Conservation (phyloP, 805 yeast genomes). For the Pichia insulana region DNA sequence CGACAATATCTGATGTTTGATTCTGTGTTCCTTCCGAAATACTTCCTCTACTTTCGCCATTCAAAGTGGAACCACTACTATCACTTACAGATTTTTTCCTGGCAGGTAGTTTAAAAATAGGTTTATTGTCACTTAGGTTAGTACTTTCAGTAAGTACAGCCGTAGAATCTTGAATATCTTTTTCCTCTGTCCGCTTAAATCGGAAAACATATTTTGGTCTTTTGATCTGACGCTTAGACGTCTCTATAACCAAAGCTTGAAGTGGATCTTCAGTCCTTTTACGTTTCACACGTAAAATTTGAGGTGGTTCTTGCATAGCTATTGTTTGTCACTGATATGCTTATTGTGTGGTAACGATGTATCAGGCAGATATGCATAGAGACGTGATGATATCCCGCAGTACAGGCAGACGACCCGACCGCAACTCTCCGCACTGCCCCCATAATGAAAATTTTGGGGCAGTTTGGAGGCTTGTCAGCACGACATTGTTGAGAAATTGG, state of each 20-base stretch:
- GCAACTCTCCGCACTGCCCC: too few relatives aligned
- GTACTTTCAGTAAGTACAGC: constrained; percentile 15
- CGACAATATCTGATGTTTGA: neutral
- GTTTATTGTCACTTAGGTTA: constrained; percentile 5
- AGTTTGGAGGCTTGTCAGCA: too few relatives aligned
- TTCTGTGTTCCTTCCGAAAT: neutral
- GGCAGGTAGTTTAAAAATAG: constrained; percentile 19
- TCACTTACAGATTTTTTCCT: constrained; percentile 9
- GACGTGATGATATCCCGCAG: too few relatives aligned
- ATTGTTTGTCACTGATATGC: neutral
- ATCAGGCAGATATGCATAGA: too few relatives aligned
- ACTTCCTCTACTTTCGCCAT: neutral
- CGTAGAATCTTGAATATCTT: constrained; percentile 15
- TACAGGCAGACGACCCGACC: too few relatives aligned
- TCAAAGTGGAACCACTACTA: neutral
- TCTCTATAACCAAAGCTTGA: constrained; percentile 58
- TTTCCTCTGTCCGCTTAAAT: constrained; percentile 39
- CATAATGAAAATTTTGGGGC: too few relatives aligned
- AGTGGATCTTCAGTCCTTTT: constrained; percentile 83
- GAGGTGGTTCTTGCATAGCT: constrained; percentile 34
- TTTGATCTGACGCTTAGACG: constrained; percentile 14
- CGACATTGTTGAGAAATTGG: too few relatives aligned
- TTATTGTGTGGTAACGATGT: too few relatives aligned
- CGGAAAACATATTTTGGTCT: constrained; percentile 33
- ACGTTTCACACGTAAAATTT: constrained; percentile 74